A percentile compares a stretch with the other conserved stretches of the same genome.
phyloP scores from a whole-genome alignment of 2,329 filamentous ascomycete genomes.

The Aspergillus fijiensis region DNA sequence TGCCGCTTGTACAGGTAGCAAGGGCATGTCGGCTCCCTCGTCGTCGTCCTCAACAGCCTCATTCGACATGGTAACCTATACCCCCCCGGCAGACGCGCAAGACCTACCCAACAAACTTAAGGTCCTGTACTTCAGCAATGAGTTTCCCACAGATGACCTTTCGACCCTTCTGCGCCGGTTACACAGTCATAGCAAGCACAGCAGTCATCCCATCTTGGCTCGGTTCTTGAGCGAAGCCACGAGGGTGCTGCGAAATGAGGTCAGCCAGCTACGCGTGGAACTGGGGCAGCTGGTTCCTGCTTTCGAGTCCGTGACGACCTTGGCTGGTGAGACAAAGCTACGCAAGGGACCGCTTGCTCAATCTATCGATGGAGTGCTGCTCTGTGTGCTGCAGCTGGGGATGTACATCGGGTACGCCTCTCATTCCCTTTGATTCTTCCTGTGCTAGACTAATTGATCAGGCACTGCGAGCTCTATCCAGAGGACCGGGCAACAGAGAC shows the following conservation, averaged over 20 bases:
- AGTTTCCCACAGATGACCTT: slow-evolving; percentile 51
- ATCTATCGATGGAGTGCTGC: slow-evolving; percentile 48
- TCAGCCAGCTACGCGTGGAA: slow-evolving; percentile 23
- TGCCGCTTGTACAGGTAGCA: background rate
- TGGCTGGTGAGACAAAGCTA: slow-evolving; percentile 25
- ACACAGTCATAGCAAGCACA: slow-evolving; percentile 43
- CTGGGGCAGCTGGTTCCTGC: slow-evolving; percentile 20
- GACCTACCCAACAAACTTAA: no score
- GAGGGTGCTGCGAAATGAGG: slow-evolving; percentile 42
- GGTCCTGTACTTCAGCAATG: slow-evolving; percentile 47
- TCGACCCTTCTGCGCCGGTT: slow-evolving; percentile 42
- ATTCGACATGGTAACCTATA: background rate
- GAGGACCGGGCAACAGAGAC: slow-evolving; percentile 12
- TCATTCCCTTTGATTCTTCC: background rate
- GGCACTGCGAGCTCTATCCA: background rate
- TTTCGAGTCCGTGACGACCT: slow-evolving; percentile 18
- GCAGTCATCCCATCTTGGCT: slow-evolving; percentile 37
- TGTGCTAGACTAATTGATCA: background rate
- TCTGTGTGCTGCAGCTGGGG: slow-evolving; percentile 43
- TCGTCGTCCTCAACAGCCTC: background rate
- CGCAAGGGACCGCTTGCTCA: slow-evolving; percentile 45
- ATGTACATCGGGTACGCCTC: slow-evolving; percentile 45
- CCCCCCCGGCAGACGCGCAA: background rate
- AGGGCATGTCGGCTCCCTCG: background rate
- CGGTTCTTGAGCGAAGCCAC: slow-evolving; percentile 46